These are phyloP conservation scores for Tuber calosporum DNA, from an alignment of 495 filamentous ascomycete species.

Conservation along the genomic window DNA sequence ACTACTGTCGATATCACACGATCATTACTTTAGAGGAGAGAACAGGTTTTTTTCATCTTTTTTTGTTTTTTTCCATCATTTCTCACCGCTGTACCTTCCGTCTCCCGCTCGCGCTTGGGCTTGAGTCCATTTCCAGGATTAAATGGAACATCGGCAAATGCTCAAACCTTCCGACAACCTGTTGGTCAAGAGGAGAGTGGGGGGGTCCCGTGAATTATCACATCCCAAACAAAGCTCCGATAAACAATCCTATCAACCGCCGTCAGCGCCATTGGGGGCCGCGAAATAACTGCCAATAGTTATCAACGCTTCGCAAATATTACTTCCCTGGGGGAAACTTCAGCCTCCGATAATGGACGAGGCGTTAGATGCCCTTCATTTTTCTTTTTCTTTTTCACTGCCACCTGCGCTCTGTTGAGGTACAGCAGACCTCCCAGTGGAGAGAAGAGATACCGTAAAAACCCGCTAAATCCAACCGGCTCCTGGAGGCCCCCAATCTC, in stretches of 20 bases:
- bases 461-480: not conserved
- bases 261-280: not conserved
- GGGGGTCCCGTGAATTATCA: not conserved
- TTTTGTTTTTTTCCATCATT: not conserved
- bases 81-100: not conserved
- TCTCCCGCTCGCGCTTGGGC: not conserved
- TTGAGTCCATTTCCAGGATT: not conserved
- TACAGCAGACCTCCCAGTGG: not conserved
- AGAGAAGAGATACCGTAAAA: not conserved
- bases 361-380: not conserved
- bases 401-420: not conserved
- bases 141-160: not conserved
- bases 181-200: not conserved
- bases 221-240: not conserved
- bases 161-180: not conserved
- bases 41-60: not conserved
- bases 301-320: not conserved
- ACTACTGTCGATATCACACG: slow-evolving; percentile 1
- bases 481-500: not conserved
- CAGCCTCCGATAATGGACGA: not conserved
- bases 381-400: not conserved
- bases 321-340: not conserved
- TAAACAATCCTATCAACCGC: not conserved
- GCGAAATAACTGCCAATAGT: not conserved
- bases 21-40: not conserved